Conservation (phyloP, 306 rosid species). For the Vigna radiata region DNA sequence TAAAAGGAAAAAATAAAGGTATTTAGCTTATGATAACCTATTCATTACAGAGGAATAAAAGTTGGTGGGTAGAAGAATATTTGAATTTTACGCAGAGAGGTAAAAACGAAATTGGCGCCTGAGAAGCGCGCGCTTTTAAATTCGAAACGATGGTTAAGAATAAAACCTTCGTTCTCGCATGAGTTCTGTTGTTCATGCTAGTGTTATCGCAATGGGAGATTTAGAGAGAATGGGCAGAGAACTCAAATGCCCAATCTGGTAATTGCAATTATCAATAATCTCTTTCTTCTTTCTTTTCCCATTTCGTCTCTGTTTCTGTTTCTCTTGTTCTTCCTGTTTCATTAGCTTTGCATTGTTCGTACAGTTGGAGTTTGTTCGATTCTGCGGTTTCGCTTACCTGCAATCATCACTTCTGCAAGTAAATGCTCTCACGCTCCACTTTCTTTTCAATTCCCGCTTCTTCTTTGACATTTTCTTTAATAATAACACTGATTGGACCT, state of each 20-base stretch:
- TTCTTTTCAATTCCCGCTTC: not conserved
- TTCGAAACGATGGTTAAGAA: not conserved
- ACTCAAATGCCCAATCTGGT: conserved; percentile 96
- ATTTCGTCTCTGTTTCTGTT: not conserved
- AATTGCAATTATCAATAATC: not conserved
- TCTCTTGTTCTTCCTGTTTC: not conserved
- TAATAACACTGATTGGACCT: not conserved
- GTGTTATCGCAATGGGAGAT: conserved; percentile 51
- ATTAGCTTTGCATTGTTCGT: not conserved
- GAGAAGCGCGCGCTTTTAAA: conserved; percentile 43
- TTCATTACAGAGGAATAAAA: not conserved
- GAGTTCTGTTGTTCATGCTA: not conserved
- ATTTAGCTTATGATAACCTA: too few relatives aligned
- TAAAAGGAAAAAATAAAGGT: too few relatives aligned
- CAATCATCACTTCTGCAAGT: conserved; percentile 96
- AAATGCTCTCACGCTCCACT: not conserved
- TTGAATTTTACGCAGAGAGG: conserved; percentile 32
- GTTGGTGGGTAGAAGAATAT: not conserved
- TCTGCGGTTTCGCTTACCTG: conserved; percentile 79
- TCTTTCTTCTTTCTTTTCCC: not conserved
- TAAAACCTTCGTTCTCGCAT: not conserved
- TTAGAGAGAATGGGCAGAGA: conserved; percentile 89
- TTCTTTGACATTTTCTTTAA: not conserved
- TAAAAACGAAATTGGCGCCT: conserved; percentile 38
- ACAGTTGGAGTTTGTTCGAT: conserved; percentile 69